phyloP scores from a whole-genome alignment of 441 rosid genomes.

The Mallotus repandus region DNA sequence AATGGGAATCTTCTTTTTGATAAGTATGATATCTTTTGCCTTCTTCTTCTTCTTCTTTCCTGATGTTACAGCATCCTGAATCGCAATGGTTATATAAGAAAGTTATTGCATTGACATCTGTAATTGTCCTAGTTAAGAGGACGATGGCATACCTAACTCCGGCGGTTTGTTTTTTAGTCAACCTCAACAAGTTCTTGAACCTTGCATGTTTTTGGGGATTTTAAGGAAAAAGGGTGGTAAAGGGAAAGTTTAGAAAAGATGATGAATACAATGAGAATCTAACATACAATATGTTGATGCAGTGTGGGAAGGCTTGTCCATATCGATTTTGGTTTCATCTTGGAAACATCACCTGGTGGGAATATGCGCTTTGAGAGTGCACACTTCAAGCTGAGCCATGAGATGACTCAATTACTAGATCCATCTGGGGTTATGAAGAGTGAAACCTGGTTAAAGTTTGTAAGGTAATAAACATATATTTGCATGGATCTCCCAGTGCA shows the following conservation, averaged over 20 bases:
- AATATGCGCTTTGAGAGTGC: conserved; percentile 99
- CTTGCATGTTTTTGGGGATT: conserved; percentile 5
- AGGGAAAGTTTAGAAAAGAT: background rate
- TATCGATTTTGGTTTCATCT: conserved; percentile 94
- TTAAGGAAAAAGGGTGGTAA: background rate
- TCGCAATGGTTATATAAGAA: background rate
- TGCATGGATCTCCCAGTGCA: background rate
- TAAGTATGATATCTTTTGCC: conserved; percentile 39
- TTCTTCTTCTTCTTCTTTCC: conserved; percentile 18
- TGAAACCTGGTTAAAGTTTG: conserved; percentile 81
- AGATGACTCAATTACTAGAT: conserved; percentile 96
- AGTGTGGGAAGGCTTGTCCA: conserved; percentile 93
- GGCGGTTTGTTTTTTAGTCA: background rate
- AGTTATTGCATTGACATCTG: background rate
- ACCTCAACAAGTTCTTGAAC: background rate
- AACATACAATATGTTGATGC: conserved; percentile 28
- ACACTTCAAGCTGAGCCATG: conserved; percentile 97
- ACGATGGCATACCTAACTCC: background rate
- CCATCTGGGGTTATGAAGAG: conserved; percentile 97
- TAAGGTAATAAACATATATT: conserved; percentile 45
- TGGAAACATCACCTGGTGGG: conserved; percentile 96
- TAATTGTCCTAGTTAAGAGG: background rate
- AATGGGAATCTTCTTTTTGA: conserved; percentile 98
- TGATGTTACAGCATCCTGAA: conserved; percentile 4
- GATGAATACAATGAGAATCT: too few species aligned